Base-by-base conservation (phyloP, 2,329 filamentous ascomycete genomes). In the Fusarium nanum region DNA sequence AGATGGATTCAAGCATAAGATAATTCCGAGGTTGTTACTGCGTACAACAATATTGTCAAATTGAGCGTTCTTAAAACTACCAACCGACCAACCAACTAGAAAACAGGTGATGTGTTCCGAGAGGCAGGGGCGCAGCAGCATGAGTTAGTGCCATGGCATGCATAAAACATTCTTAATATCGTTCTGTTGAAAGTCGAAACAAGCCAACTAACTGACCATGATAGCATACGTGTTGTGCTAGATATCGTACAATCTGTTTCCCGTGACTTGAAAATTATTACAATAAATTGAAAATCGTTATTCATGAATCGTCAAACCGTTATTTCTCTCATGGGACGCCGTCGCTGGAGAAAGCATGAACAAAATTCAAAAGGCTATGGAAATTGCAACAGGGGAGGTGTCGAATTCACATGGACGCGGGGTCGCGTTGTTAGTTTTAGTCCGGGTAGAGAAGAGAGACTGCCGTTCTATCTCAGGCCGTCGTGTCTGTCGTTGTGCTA, bases 1-100 rank as follows among this genome's bases (percentile, higher is more conserved):
- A 72, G 67, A 58, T 28, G 64, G 70, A 68, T 60, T 34, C 64
- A 71, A 67, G 55, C 47, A 69, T 49, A 57, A 55, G 52, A 60
- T 71, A 62, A 68, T 68, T 64, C 63, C 63, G 71, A 72, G 50
- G 68, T 74, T 67, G 66, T 62, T 74, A 71, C 71, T 55, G 58
- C 64, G 50, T 67, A 71, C 46, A 70, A 60, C 57, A 66, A 67
- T 72, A 65, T 73, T 73, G 56, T 66, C 46, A 71, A 66, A 74
- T 67, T 74, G 68, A 75, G 73, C 72, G 72, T 75, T 75, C 64
- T 73, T 72, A 61, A 72, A 70, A 65, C 67, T 67, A 63, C 49
- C 60, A 67, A 60, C 50, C 47, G 65, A 60, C 20, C 47, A 69
- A 60, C 20, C 56, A 73, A 64, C 44, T 50, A 44, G 49, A 54